Conservation (phyloP, 768 basidiomycete species). For the Xerocomus spinulosus region DNA sequence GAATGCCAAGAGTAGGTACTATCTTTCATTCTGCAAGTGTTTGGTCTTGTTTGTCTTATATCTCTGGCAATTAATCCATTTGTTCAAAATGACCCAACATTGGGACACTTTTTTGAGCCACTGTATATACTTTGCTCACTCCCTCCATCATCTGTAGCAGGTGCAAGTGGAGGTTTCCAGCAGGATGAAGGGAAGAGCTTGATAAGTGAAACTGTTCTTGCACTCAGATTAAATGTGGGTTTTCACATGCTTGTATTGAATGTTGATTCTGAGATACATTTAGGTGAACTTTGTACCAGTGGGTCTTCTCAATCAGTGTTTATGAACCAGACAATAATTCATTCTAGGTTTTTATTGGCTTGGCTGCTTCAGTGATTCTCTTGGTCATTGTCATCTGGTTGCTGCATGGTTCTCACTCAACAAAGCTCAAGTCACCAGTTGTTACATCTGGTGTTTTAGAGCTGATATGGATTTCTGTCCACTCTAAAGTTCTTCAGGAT, state of each 20-base stretch:
- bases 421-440: neutral
- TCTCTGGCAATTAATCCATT: too few species aligned
- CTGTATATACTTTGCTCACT: too few species aligned
- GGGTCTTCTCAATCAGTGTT: neutral
- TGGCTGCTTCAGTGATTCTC: neutral
- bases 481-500: neutral
- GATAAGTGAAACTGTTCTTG: neutral
- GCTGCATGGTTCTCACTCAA: neutral
- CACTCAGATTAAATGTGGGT: conserved; percentile 2
- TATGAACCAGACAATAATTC: neutral
- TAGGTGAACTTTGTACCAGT: neutral
- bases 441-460: neutral
- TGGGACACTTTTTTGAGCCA: too few species aligned
- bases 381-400: neutral
- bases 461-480: conserved; percentile 1
- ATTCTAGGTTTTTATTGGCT: neutral
- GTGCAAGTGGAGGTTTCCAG: neutral
- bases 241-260: neutral
- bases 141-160: too few species aligned
- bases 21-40: too few species aligned
- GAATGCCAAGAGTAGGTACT: too few species aligned
- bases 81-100: too few species aligned
- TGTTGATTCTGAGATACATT: neutral
- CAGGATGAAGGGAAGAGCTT: neutral
- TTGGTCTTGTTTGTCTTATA: too few species aligned